phyloP scores from a whole-genome alignment of 306 rosid species.

The Sechiopsis laciniata region DNA sequence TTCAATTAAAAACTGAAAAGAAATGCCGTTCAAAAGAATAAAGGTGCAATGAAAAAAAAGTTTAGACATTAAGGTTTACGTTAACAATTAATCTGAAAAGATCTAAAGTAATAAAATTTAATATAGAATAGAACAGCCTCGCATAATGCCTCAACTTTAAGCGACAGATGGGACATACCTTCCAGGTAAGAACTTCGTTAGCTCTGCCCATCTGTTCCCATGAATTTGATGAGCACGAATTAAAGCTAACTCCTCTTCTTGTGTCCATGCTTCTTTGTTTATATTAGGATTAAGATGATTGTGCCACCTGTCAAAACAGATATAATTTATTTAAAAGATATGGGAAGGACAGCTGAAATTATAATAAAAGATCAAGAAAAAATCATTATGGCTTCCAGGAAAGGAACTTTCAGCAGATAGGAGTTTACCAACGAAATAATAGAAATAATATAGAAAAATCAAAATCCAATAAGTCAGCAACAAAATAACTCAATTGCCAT shows the following conservation, averaged over 20 bases:
- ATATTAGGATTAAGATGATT: conserved; percentile 96
- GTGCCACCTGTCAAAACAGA: conserved; percentile 65
- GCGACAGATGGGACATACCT: conserved; percentile 43
- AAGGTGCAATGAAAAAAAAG: conserved; percentile 3
- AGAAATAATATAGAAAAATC: not conserved
- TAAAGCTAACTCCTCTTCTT: conserved; percentile 88
- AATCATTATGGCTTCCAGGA: not conserved
- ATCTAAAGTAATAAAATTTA: not conserved
- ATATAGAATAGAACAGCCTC: not conserved
- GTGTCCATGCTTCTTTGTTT: conserved; percentile 98
- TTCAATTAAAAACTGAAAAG: conserved; percentile 17
- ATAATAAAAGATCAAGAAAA: not conserved
- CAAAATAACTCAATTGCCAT: conserved; percentile 25
- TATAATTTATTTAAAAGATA: not conserved
- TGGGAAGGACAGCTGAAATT: not conserved
- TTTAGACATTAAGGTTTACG: not conserved
- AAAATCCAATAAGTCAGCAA: not conserved
- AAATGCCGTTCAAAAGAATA: conserved; percentile 3
- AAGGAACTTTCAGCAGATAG: not conserved
- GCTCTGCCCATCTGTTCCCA: conserved; percentile 98
- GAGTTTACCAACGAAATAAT: conserved; percentile 1
- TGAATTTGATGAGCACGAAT: conserved; percentile 85
- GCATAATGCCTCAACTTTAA: conserved; percentile 13
- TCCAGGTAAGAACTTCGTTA: conserved; percentile 88
- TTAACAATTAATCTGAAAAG: conserved; percentile 4